These are phyloP conservation scores for Dittrichia graveolens DNA, from an alignment of 129 eudicot genomes.

Conservation along the genomic window DNA sequence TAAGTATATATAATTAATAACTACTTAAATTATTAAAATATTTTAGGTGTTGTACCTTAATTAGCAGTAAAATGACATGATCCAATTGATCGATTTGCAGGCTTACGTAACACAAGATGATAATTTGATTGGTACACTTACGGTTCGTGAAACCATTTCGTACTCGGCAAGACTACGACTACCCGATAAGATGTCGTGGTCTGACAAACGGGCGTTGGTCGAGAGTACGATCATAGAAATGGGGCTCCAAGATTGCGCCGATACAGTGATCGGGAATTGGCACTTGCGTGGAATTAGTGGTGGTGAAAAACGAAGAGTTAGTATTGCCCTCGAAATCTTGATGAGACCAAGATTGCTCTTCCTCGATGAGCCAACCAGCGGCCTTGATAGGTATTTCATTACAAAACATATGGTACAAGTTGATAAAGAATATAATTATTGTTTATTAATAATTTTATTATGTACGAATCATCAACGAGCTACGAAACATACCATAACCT, in stretches of 20 bases:
- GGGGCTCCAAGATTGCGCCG: constrained; percentile 99
- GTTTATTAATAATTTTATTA: no score
- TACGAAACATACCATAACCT: no score
- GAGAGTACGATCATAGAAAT: constrained; percentile 96
- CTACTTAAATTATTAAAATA: no score
- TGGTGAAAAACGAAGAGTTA: constrained; percentile 90
- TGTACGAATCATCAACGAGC: no score
- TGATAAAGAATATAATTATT: no score
- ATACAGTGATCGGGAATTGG: constrained; percentile 97
- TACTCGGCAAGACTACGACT: constrained; percentile 85
- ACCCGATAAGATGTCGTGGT: constrained; percentile 85
- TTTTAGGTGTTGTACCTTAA: no score
- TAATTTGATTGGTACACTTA: constrained; percentile 92
- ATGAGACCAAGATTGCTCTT: constrained; percentile 94
- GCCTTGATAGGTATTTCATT: constrained; percentile 76
- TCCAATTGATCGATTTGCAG: constrained; percentile 41
- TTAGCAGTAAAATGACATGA: no score
- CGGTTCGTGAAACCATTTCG: constrained; percentile 93
- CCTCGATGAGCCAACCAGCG: constrained; percentile 97
- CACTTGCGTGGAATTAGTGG: constrained; percentile 97
- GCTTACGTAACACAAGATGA: constrained; percentile 99
- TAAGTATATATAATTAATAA: no score
- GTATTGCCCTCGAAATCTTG: constrained; percentile 93
- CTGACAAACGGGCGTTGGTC: constrained; percentile 71
- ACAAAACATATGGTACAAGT: no score